Evolutionary conservation across 83 land plant species (phyloP), one percentile per base, ranked within the genome.

Genomic region (Isoetes engelmannii): DNA sequence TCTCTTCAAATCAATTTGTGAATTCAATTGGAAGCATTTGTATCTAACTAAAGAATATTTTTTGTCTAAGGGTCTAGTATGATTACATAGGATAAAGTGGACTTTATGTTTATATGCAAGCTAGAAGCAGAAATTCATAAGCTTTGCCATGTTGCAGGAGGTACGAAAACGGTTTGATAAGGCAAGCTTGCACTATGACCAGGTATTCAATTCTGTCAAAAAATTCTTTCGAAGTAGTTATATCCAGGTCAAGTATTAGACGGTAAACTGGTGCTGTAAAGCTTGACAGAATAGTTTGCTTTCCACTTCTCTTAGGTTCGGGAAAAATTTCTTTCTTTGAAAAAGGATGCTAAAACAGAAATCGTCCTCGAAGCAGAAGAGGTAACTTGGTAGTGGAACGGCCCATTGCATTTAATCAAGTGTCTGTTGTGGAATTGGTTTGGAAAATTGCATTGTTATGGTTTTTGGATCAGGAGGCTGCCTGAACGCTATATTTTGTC

Each of bases 111-210:
- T 28, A 28, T 28, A 28, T 28, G 37, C 37, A 28, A 28, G 37
- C 0, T 28, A 28, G 2, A 28, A 28, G 2, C 37, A 28, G 37
- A 28, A 28, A 28, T 28, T 28, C 2, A 28, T 28, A 28, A 28
- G 37, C 37, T 28, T 28, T 28, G 37, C 37, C 37, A 28, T 12
- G 1, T 51, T 10, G n/a, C 90, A 94, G 99, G 99, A 94, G 82
- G 90, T 85, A 45, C 75, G 93, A 15, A 94, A 86, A 81, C 90
- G 96, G 19, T 94, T 94, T 84, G 99, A 90, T 70, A 94, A 88
- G 71, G 93, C 97, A 62, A 86, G 84, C 57, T 81, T 91, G 61
- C 74, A 81, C 5, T 95, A 91, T 80, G 99, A 95, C 66, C 98
- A 94, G 92, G 98, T 93, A 44, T 65, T 13, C 12, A 37, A 28